phyloP scores from a whole-genome alignment of 805 yeast species.

The Komagataella ulmi region DNA sequence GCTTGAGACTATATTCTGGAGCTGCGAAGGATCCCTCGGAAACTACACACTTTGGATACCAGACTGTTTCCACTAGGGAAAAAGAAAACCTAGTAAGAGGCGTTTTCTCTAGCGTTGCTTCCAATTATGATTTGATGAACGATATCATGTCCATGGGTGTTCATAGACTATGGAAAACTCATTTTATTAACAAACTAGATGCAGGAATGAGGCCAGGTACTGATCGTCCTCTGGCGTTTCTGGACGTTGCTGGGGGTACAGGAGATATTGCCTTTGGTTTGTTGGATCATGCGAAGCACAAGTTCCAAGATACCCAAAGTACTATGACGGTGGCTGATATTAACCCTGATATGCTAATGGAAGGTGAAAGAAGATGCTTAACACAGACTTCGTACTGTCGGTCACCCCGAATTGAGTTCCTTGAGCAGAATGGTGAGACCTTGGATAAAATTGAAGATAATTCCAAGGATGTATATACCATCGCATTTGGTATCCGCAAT shows the following conservation, averaged over 20 bases:
- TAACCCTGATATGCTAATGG: constrained; percentile 89
- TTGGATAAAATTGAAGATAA: constrained; percentile 74
- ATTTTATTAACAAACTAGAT: constrained; percentile 75
- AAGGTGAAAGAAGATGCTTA: constrained; percentile 71
- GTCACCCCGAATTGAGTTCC: constrained; percentile 60
- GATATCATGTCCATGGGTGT: constrained; percentile 96
- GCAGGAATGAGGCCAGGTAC: constrained; percentile 76
- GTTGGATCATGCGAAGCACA: constrained; percentile 75
- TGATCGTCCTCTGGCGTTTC: constrained; percentile 63
- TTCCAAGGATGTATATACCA: constrained; percentile 90
- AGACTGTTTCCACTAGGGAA: constrained; percentile 64
- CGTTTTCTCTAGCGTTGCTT: constrained; percentile 90
- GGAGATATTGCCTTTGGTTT: constrained; percentile 97
- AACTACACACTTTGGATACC: constrained; percentile 91
- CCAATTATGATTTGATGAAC: constrained; percentile 91
- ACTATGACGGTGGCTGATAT: constrained; percentile 91
- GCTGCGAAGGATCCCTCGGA: constrained; percentile 5
- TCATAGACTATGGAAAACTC: constrained; percentile 90
- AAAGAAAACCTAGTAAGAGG: constrained; percentile 76
- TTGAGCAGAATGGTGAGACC: constrained; percentile 88
- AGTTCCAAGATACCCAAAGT: constrained; percentile 60
- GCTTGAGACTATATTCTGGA: not conserved
- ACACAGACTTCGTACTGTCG: constrained; percentile 39
- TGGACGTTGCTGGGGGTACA: constrained; percentile 98
- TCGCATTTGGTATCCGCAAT: constrained; percentile 95